Base-by-base conservation (phyloP, 2,329 filamentous ascomycete genomes). In the Claviceps citrina region DNA sequence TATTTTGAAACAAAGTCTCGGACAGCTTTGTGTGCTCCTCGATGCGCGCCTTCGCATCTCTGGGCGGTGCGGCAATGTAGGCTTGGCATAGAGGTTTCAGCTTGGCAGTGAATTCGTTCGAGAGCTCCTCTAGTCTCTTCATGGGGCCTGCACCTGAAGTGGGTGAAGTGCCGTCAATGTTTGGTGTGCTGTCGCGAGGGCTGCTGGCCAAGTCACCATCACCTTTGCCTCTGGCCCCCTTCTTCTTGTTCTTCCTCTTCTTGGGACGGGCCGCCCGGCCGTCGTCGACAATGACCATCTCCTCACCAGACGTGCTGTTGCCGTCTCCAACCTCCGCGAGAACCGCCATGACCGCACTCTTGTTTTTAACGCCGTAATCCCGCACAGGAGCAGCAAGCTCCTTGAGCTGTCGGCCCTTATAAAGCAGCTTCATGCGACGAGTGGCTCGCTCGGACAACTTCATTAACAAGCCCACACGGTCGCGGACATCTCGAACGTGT, bases 21-120 rank as follows among this genome's bases (percentile, higher is more conserved):
- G 75, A 78, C 15, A 91, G 58, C 54, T 73, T 78, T 55, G 80
- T 77, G 55, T 89, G 79, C 52, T 87, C 81, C 26, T 85, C 82
- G 12, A 72, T 70, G 37, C 73, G 66, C 65, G 81, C 84, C 56
- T 78, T 77, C 30, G 62, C 53, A 38, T 85, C 80, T 3, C 59
- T 54, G 0, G 84, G 83, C 9, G 84, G 78, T 7, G 68, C 63
- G 5, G 61, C 63, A 16, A 71, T 68, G 54, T 76, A 89, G 19
- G 76, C 60, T 4, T 69, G 59, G 49, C 77, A 83, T 6, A 78
- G 55, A 1, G 81, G 81, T n/a, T 79, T 58, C 46, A 82, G 71
- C 40, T 76, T 70, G 22, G 63, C 66, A 33, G 71, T 67, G 51
- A 87, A 82, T 48, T 80, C 74, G 26, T 64, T 61, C 10, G 72